Percentiles rank a stretch among this genome's conserved stretches.
Evolutionary conservation across 1,284 basidiomycete genomes (phyloP).

Genomic region (Cutaneotrichosporon mucoides): DNA sequence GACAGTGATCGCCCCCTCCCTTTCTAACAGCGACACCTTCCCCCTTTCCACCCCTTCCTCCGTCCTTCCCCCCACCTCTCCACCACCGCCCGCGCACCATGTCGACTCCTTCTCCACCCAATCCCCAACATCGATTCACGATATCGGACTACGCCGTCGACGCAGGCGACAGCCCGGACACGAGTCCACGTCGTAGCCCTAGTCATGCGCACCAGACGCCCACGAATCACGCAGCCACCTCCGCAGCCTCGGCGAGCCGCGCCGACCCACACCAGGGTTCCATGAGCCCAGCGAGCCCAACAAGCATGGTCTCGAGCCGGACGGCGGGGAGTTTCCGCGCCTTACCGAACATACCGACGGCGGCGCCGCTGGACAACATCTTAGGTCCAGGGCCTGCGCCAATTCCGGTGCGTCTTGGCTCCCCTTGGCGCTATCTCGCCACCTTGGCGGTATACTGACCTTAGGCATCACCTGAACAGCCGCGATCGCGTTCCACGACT

Average conservation of each 20-base stretch:
- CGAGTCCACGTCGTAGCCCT: neutral
- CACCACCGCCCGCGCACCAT: neutral
- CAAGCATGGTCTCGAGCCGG: neutral
- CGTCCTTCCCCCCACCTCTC: neutral
- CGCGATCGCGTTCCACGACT: neutral
- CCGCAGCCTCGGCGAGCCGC: neutral
- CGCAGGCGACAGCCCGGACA: neutral
- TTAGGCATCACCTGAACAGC: neutral
- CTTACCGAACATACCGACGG: neutral
- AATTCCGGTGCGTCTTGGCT: neutral
- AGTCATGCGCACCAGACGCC: too few species aligned
- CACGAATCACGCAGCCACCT: neutral
- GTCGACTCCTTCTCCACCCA: neutral
- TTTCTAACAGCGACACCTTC: too few species aligned
- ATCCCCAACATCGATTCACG: conserved; percentile 6
- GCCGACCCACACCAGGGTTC: too few species aligned
- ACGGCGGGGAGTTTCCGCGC: neutral
- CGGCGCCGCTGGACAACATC: neutral
- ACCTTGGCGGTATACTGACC: too few species aligned
- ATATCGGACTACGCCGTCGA: conserved; percentile 9
- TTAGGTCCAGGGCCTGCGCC: neutral
- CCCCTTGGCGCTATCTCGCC: neutral
- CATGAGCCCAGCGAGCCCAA: neutral
- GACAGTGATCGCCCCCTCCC: too few species aligned
- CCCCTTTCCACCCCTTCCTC: too few species aligned